Evolutionary conservation across 306 rosid genomes (phyloP).

Genomic region (Lotus japonicus): DNA sequence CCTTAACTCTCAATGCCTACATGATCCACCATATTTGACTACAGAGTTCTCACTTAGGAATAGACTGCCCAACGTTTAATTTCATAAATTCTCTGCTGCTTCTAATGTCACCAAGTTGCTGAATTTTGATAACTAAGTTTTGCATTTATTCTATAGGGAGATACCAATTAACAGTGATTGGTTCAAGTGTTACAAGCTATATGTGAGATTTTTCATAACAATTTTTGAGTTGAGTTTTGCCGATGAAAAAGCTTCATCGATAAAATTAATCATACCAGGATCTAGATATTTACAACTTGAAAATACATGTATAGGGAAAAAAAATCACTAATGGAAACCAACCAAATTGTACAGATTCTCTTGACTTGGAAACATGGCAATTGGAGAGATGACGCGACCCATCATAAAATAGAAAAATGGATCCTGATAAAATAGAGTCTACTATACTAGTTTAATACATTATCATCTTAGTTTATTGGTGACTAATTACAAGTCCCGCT

Average conservation of each 20-base stretch:
- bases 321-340: not conserved
- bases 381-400: not conserved
- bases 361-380: not conserved
- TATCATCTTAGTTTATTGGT: too few relatives aligned
- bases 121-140: not conserved
- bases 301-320: too few relatives aligned
- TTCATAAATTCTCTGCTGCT: not conserved
- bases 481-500: too few relatives aligned
- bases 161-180: too few relatives aligned
- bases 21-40: constrained; percentile 23
- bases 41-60: not conserved
- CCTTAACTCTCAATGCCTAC: not conserved
- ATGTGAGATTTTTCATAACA: too few relatives aligned
- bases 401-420: not conserved
- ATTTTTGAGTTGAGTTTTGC: too few relatives aligned
- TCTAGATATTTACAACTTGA: too few relatives aligned
- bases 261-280: too few relatives aligned
- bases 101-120: not conserved
- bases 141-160: not conserved
- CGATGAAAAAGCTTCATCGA: too few relatives aligned
- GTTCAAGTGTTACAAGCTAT: too few relatives aligned
- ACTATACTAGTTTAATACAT: not conserved
- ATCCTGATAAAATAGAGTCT: too few relatives aligned
- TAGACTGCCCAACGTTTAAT: not conserved
- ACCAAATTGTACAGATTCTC: too few relatives aligned